Conservation (phyloP, 768 basidiomycete genomes). For the Tulasnella sp. region DNA sequence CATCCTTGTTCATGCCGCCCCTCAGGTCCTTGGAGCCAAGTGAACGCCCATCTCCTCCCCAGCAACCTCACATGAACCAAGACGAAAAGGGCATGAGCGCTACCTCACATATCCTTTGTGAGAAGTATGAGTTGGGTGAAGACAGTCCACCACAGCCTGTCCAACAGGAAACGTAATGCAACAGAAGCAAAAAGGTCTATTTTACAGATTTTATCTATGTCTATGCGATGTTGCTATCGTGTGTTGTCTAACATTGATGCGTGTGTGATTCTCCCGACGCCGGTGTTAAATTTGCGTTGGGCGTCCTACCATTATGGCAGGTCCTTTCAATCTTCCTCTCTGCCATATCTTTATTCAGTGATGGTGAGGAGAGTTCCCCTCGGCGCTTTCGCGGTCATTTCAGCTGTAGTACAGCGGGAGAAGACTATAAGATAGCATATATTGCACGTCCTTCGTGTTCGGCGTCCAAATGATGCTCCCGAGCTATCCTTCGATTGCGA, state of each 20-base stretch:
- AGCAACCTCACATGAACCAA: background rate
- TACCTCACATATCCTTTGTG: background rate
- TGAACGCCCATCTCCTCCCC: background rate
- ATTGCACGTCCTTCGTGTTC: conserved; percentile 3
- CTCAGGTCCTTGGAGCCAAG: background rate
- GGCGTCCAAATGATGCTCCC: background rate
- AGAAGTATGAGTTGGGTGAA: background rate
- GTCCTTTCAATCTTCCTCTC: background rate
- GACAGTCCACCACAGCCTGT: background rate
- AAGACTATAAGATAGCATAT: conserved; percentile 10
- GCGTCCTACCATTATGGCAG: background rate
- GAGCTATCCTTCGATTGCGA: background rate
- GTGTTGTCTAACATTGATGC: background rate
- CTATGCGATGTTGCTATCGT: background rate
- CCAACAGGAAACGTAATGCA: background rate
- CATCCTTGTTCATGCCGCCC: background rate
- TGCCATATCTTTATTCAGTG: background rate
- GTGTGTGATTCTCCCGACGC: background rate
- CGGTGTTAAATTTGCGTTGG: background rate
- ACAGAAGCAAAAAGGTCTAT: background rate
- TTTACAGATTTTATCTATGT: background rate
- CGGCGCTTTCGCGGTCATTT: background rate
- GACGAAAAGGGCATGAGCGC: background rate
- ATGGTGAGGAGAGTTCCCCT: background rate
- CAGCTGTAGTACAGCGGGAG: background rate